A percentile compares a stretch with the other conserved stretches of the same genome.
Evolutionary conservation across 2,329 filamentous ascomycete species (phyloP).

Genomic region (Fusarium devonianum): DNA sequence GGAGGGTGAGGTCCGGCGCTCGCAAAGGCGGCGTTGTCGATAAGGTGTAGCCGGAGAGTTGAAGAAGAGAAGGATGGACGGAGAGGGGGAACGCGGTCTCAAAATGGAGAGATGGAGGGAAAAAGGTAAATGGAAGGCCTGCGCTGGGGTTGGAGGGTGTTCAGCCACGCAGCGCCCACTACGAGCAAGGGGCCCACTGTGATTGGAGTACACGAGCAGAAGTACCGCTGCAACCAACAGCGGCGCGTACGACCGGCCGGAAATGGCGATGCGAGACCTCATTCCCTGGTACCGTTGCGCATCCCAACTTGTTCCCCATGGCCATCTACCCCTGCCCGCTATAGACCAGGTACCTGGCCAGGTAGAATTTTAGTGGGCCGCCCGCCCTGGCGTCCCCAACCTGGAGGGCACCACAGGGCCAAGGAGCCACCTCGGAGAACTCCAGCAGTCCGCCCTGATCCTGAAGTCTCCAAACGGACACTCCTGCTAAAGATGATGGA

Average conservation of each 20-base stretch:
- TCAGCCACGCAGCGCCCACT: conserved; percentile 38
- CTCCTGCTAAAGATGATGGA: conserved; percentile 14
- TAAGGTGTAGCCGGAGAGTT: conserved; percentile 34
- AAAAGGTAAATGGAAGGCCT: conserved; percentile 36
- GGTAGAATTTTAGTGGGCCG: conserved; percentile 13
- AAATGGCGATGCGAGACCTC: conserved; percentile 35
- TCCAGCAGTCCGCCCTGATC: conserved; percentile 27
- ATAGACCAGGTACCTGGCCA: conserved; percentile 13
- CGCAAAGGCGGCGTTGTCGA: conserved; percentile 37
- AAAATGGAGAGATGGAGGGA: conserved; percentile 40
- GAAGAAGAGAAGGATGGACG: conserved; percentile 36
- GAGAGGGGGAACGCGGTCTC: conserved; percentile 39
- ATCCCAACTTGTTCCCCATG: conserved; percentile 28
- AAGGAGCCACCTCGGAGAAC: conserved; percentile 33
- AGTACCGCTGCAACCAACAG: conserved; percentile 30
- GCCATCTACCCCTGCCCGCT: conserved; percentile 12
- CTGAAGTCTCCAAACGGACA: no score
- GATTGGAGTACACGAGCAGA: conserved; percentile 26
- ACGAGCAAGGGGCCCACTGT: conserved; percentile 37
- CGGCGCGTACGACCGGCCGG: conserved; percentile 17
- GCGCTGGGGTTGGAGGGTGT: conserved; percentile 32
- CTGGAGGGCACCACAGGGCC: conserved; percentile 14
- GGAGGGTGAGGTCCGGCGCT: conserved; percentile 41
- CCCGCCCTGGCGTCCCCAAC: conserved; percentile 22
- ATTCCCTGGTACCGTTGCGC: conserved; percentile 27